Evolutionary conservation across 768 basidiomycete species (phyloP), one percentile per base, ranked within the genome.

Genomic region (Ramaria rubella): DNA sequence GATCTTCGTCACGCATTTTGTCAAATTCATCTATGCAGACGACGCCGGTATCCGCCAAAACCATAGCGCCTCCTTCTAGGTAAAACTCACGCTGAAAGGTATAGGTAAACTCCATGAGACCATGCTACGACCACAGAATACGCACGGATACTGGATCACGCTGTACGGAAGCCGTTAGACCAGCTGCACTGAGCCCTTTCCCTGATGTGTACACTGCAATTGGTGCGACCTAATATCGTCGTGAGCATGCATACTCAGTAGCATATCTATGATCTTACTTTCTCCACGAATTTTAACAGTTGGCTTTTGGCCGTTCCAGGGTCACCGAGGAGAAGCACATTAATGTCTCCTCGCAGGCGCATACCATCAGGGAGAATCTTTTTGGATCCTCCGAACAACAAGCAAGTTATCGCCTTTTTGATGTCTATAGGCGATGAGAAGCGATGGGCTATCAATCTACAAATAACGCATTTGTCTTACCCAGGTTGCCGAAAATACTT

Each of bases 21-120:
- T 99, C 96, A 64, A 99, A 99, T 69, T 99, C 96, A 64, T 99
- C 96, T 66, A 99, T 99, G 66, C 96, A 98, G 36, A 98, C 96
- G 14, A 99, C 94, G 27, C 96, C 96, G 12, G 90, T 90, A 68
- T 99, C 96, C 1, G 96, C 96, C 34, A 98, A 82, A 5, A 99
- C 96, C 96, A 99, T 98, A 1, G 96, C 96, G 23, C 96, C 96
- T 7, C 96, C 96, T 76, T 99, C 96, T 5, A 99, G 81, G 72
- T 96, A 98, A 71, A 99, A 98, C 69, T 99, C 96, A 44, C 96
- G 83, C 94, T 97, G 60, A 24, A 59, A 12, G 36, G 12, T 40
- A n/a, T 30, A 21, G 15, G 24, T 46, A 19, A 46, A 33, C 15
- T n/a, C n/a, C n/a, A 48, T 21, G n/a, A 30, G 17, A 19, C 30